Conservation (phyloP, 768 basidiomycete species). For the Naganishia onofrii region DNA sequence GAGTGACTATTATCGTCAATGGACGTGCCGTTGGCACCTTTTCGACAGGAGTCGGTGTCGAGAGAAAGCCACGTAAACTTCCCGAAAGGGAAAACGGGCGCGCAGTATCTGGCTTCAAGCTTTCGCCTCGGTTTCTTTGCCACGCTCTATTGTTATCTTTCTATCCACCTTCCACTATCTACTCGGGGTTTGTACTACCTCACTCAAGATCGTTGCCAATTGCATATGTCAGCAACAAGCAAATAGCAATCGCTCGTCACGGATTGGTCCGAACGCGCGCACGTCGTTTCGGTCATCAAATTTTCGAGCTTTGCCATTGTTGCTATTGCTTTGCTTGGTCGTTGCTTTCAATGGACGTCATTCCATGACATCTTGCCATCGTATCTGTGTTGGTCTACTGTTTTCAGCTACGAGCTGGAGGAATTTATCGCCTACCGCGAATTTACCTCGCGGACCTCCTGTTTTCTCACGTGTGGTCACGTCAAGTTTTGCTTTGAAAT, state of each 20-base stretch:
- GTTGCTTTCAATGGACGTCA: not conserved
- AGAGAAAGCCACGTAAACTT: constrained; percentile 24
- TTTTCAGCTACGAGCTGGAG: not conserved
- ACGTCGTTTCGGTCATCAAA: constrained; percentile 12
- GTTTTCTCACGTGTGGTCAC: constrained; percentile 16
- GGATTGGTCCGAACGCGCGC: constrained; percentile 21
- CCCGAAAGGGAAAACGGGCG: constrained; percentile 29
- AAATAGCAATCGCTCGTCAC: not conserved
- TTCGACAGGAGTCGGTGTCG: constrained; percentile 9
- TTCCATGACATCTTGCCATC: not conserved
- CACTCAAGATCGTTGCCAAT: not conserved
- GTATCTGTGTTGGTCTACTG: not conserved
- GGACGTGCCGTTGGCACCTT: not conserved
- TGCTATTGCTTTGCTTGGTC: not conserved
- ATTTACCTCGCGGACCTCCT: not conserved
- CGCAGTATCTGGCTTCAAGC: constrained; percentile 17
- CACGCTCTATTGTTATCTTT: not conserved
- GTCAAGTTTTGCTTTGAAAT: not conserved
- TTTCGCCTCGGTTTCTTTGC: constrained; percentile 7
- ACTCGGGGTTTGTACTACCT: not conserved
- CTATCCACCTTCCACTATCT: not conserved
- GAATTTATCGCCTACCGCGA: not conserved
- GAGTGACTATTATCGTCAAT: not conserved
- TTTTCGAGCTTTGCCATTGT: not conserved
- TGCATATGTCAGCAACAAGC: not conserved